Percentiles rank a stretch among this genome's conserved stretches.
Conservation (phyloP, 768 basidiomycete species). For the Amanita muscaria region DNA sequence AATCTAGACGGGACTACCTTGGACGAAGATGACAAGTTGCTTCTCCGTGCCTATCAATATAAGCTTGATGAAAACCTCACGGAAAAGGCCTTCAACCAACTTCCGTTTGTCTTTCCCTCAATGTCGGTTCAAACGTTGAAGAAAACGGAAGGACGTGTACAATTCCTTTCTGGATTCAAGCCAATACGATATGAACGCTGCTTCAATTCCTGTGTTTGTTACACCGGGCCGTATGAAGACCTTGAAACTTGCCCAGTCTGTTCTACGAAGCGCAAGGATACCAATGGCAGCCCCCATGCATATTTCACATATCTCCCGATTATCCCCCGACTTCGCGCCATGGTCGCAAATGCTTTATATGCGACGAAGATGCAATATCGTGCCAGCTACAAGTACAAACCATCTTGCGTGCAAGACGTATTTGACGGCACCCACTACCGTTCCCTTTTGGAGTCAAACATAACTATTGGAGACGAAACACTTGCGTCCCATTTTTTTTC, state of each 20-base stretch:
- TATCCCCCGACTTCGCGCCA: constrained; percentile 19
- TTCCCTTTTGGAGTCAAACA: constrained; percentile 19
- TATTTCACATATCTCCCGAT: constrained; percentile 20
- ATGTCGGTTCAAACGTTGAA: neutral
- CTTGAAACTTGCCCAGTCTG: constrained; percentile 10
- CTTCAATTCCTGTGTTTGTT: neutral
- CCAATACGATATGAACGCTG: neutral
- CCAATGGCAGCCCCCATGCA: neutral
- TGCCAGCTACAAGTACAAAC: constrained; percentile 14
- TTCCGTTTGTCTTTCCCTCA: neutral
- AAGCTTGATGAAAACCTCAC: too few relatives aligned
- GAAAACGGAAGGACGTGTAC: neutral
- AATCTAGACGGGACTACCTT: neutral
- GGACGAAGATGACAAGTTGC: neutral
- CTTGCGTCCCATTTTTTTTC: neutral
- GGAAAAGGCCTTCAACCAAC: neutral
- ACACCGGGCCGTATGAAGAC: too few relatives aligned
- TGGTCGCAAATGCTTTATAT: constrained; percentile 8
- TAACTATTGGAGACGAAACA: neutral
- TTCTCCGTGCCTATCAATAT: neutral
- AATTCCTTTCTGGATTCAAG: neutral
- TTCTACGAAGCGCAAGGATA: neutral
- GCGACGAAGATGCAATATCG: constrained; percentile 17
- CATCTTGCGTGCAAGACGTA: constrained; percentile 29
- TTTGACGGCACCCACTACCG: constrained; percentile 10